A percentile compares a stretch with the other conserved stretches of the same genome.
These are phyloP conservation scores for Chalaropsis thielavioides DNA, from an alignment of 2,329 filamentous ascomycete species.

Conservation along the genomic window DNA sequence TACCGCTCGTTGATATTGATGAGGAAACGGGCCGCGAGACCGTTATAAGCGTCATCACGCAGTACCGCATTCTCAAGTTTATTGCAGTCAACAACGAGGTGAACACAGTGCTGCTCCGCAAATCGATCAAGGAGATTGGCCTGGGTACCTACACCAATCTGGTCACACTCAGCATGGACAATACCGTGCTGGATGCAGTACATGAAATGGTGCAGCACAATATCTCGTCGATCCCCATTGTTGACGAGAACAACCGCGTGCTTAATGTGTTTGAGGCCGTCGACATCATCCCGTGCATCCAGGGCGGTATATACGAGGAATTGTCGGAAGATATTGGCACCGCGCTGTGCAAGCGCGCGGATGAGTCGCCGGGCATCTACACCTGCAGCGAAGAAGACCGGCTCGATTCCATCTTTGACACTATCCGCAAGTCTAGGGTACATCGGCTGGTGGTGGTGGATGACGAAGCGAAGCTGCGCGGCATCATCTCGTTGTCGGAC, in stretches of 20 bases:
- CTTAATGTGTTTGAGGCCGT: slow-evolving; percentile 97
- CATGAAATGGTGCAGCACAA: slow-evolving; percentile 83
- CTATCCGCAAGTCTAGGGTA: slow-evolving; percentile 84
- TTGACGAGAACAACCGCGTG: slow-evolving; percentile 62
- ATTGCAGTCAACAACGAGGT: slow-evolving; percentile 83
- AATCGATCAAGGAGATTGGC: slow-evolving; percentile 68
- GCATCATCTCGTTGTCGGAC: slow-evolving; percentile 85
- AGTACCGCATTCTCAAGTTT: slow-evolving; percentile 97
- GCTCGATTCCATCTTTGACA: slow-evolving; percentile 91
- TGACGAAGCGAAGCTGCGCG: slow-evolving; percentile 70
- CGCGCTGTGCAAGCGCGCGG: slow-evolving; percentile 69
- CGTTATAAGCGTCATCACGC: slow-evolving; percentile 92
- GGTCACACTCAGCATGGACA: slow-evolving; percentile 74
- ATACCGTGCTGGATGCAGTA: slow-evolving; percentile 85
- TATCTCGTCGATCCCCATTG: slow-evolving; percentile 87
- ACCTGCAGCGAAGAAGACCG: slow-evolving; percentile 86
- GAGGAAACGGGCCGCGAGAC: slow-evolving; percentile 86
- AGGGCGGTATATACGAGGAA: slow-evolving; percentile 84
- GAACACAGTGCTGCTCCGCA: slow-evolving; percentile 77
- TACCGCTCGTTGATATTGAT: slow-evolving; percentile 84
- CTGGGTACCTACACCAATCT: slow-evolving; percentile 75
- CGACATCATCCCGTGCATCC: slow-evolving; percentile 91
- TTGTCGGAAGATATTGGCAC: slow-evolving; percentile 76
- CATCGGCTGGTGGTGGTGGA: slow-evolving; percentile 89
- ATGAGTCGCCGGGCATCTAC: slow-evolving; percentile 92